Evolutionary conservation across 768 basidiomycete genomes (phyloP), one percentile per base, ranked within the genome.

Genomic region (Calocera viscosa): DNA sequence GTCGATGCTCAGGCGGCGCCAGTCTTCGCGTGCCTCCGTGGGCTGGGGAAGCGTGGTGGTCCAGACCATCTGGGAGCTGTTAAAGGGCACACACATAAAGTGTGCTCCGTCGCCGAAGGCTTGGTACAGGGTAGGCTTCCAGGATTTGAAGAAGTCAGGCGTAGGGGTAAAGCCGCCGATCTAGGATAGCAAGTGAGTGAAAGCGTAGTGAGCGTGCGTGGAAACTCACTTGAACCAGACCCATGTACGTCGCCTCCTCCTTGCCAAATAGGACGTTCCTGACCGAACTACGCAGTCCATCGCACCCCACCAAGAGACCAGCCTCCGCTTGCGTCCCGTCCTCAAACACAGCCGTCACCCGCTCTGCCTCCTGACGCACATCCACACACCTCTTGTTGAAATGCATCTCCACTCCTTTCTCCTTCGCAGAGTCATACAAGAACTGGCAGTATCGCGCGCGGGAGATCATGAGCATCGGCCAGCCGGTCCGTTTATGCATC

Each of bases 221-320:
- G 24, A 19, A 19, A 12, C 72, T 38, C 34, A 78, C 79, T 74
- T 80, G 78, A 1, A 73, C 75, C 26, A 80, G 70, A 1, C 80
- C 80, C 8, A 77, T 78, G 69, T 76, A 81, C 16, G 70, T 53
- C 7, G 76, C 73, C 26, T 70, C 66, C 63, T 78, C 75, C 60
- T 74, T 69, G 0, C 80, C 80, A 65, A 80, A 79, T 17, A 81
- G 70, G 11, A 73, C 69, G 22, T 68, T 69, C 1, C 80, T 74
- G 12, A 79, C 79, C 63, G 72, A 74, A 68, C 78, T 79, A 68
- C 80, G 80, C 67, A 81, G 72, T 11, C 80, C 80, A 67, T 81
- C 80, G 70, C 79, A 80, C 26, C 80, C 80, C 10, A 80, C 74
- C 2, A 80, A 74, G 65, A 82, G 76, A 67, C 75, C 76, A 5